Evolutionary conservation across 495 filamentous ascomycete genomes (phyloP).

Genomic region (Cenococcum geophilum): DNA sequence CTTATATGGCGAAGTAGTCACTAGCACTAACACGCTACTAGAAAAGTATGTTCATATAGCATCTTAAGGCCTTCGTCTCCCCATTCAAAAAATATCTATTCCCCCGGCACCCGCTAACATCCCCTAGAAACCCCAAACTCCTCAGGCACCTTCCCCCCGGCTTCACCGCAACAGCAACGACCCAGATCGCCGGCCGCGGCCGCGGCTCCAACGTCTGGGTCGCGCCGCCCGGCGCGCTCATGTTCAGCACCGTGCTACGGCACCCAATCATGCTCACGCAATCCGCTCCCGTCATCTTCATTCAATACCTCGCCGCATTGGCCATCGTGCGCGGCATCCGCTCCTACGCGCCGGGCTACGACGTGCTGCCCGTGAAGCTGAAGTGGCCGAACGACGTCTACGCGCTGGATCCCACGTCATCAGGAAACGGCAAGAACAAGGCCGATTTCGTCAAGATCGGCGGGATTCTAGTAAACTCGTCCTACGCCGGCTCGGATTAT

Average conservation of each 20-base stretch:
- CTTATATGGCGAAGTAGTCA: conserved; percentile 87
- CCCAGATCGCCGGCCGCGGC: conserved; percentile 84
- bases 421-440: conserved; percentile 38
- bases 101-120: conserved; percentile 23
- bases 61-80: not conserved
- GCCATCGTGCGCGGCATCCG: conserved; percentile 86
- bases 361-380: conserved; percentile 68
- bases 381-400: conserved; percentile 99
- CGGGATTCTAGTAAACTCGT: conserved; percentile 88
- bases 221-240: conserved; percentile 75
- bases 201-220: conserved; percentile 94
- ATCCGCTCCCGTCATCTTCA: conserved; percentile 80
- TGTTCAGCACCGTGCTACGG: conserved; percentile 80
- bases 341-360: conserved; percentile 69
- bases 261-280: conserved; percentile 66
- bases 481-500: conserved; percentile 69
- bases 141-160: conserved; percentile 72
- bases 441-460: conserved; percentile 75
- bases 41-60: conserved; percentile 60
- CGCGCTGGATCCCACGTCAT: conserved; percentile 57
- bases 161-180: conserved; percentile 84
- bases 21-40: conserved; percentile 89
- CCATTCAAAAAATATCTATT: too few species aligned
- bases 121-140: conserved; percentile 63
- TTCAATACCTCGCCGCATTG: conserved; percentile 88